These are phyloP conservation scores for Capsicum pubescens DNA, from an alignment of 257 asterid species.

Conservation along the genomic window DNA sequence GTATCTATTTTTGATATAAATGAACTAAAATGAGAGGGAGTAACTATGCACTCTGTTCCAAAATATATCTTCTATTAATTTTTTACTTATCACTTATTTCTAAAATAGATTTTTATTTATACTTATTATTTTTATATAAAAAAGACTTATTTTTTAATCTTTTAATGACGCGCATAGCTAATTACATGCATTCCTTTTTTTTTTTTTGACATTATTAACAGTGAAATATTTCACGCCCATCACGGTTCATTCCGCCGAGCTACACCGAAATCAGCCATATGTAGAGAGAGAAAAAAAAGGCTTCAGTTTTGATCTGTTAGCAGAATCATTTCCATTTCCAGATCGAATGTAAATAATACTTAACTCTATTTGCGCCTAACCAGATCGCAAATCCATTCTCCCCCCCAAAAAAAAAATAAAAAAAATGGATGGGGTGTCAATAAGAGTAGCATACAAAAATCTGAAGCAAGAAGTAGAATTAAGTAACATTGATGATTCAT, in stretches of 20 bases:
- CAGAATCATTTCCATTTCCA: neutral
- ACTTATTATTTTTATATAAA: too few relatives aligned
- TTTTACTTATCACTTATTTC: too few relatives aligned
- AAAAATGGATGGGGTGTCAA: constrained; percentile 84
- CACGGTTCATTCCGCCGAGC: neutral
- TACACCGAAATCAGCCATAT: neutral
- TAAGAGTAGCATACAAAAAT: constrained; percentile 79
- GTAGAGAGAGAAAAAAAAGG: too few relatives aligned
- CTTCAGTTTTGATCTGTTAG: neutral
- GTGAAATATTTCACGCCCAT: neutral
- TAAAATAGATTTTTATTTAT: too few relatives aligned
- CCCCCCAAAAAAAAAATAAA: neutral
- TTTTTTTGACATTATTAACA: too few relatives aligned
- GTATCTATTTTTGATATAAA: too few relatives aligned
- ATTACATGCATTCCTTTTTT: too few relatives aligned
- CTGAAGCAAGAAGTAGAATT: constrained; percentile 88
- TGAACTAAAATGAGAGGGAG: too few relatives aligned
- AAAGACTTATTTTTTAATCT: too few relatives aligned
- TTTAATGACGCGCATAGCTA: too few relatives aligned
- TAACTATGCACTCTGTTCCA: too few relatives aligned
- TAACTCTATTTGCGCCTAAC: neutral
- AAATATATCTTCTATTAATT: too few relatives aligned
- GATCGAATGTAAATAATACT: neutral
- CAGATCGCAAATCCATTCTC: neutral
- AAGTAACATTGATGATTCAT: constrained; percentile 50